phyloP scores from a whole-genome alignment of 495 filamentous ascomycete genomes.

The Articulospora tetracladia region DNA sequence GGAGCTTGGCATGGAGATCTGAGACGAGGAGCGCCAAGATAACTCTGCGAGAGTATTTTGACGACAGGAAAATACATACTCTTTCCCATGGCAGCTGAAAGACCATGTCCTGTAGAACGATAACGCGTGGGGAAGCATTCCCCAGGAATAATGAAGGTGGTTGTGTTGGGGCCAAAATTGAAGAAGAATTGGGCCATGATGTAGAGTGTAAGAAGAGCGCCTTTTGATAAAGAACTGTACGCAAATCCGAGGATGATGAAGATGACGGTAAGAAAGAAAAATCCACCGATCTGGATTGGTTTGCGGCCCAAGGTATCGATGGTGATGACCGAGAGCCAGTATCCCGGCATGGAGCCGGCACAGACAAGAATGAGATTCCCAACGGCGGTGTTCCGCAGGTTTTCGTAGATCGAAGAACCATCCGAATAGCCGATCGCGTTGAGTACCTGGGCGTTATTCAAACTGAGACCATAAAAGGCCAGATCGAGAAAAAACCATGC shows the following conservation, averaged over 20 bases:
- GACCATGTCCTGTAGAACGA: slow-evolving; percentile 77
- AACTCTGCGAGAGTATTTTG: too few relatives aligned
- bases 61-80: too few relatives aligned
- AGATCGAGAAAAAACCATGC: slow-evolving; percentile 71
- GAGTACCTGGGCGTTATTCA: slow-evolving; percentile 72
- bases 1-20: too few relatives aligned
- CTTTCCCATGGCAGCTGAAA: slow-evolving; percentile 59
- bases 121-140: slow-evolving; percentile 90
- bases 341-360: slow-evolving; percentile 74
- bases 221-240: slow-evolving; percentile 49
- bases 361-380: slow-evolving; percentile 74
- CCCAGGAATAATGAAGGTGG: slow-evolving; percentile 86
- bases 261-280: slow-evolving; percentile 65
- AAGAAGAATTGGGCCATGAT: slow-evolving; percentile 58
- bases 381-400: slow-evolving; percentile 64
- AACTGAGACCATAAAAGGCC: slow-evolving; percentile 61
- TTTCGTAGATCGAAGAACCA: slow-evolving; percentile 52
- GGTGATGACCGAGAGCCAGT: slow-evolving; percentile 68
- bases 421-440: slow-evolving; percentile 57
- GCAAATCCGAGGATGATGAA: slow-evolving; percentile 75
- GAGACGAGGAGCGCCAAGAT: too few relatives aligned
- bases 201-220: slow-evolving; percentile 65
- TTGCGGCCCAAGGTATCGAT: slow-evolving; percentile 76
- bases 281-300: slow-evolving; percentile 75
- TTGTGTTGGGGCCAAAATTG: slow-evolving; percentile 68